These are phyloP conservation scores for Botrytis deweyae DNA, from an alignment of 2,329 filamentous ascomycete genomes.

Conservation along the genomic window DNA sequence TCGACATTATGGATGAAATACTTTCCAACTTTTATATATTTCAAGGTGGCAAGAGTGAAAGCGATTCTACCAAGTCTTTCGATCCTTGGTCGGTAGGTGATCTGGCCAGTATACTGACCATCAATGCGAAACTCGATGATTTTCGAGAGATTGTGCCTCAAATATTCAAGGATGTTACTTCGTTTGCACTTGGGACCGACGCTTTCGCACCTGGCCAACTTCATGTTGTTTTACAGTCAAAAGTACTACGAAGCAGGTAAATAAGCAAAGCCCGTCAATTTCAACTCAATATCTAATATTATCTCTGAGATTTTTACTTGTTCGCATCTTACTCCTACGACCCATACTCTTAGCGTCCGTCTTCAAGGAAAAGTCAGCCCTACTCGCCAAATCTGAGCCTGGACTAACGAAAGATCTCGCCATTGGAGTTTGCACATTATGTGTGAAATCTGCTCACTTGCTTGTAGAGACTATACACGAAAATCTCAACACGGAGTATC, in stretches of 20 bases:
- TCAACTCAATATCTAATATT: background rate
- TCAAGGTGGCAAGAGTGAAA: slow-evolving; percentile 12
- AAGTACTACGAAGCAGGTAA: slow-evolving; percentile 27
- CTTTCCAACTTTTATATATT: slow-evolving; percentile 23
- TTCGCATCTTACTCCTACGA: slow-evolving; percentile 15
- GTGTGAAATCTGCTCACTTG: slow-evolving; percentile 26
- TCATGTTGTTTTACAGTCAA: slow-evolving; percentile 24
- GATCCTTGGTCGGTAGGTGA: slow-evolving; percentile 14
- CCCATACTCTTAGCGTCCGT: slow-evolving; percentile 7
- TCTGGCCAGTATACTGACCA: slow-evolving; percentile 22
- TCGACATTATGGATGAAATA: slow-evolving; percentile 29
- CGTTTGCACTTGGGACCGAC: background rate
- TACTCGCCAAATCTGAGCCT: background rate
- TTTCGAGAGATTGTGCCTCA: slow-evolving; percentile 23
- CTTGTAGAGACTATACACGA: slow-evolving; percentile 22
- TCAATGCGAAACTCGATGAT: slow-evolving; percentile 27
- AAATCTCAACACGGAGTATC: slow-evolving; percentile 21
- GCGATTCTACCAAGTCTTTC: background rate
- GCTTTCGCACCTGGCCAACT: background rate
- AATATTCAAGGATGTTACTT: slow-evolving; percentile 20
- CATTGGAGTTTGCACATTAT: slow-evolving; percentile 24
- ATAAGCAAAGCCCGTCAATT: background rate
- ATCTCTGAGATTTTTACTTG: slow-evolving; percentile 1
- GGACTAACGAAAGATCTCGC: slow-evolving; percentile 10
- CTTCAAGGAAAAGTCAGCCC: background rate